Percentiles rank a stretch among this genome's conserved stretches.
These are phyloP conservation scores for Malassezia yamatoensis DNA, from an alignment of 1,284 basidiomycete species.

Conservation along the genomic window DNA sequence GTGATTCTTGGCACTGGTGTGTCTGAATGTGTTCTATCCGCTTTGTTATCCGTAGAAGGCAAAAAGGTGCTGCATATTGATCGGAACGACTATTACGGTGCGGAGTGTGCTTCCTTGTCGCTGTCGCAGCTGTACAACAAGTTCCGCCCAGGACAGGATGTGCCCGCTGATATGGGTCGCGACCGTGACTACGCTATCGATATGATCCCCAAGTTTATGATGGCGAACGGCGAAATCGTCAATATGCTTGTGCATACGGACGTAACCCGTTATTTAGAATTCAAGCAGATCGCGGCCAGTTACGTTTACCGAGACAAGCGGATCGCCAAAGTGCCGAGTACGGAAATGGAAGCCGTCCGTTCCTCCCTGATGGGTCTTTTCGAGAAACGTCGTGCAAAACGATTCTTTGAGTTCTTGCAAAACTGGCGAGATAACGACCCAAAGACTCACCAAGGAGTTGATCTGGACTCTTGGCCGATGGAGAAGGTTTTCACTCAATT, in stretches of 20 bases:
- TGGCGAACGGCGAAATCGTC: slow-evolving; percentile 93
- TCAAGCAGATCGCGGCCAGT: slow-evolving; percentile 98
- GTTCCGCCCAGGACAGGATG: slow-evolving; percentile 58
- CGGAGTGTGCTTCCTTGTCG: slow-evolving; percentile 92
- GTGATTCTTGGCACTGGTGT: slow-evolving; percentile 68
- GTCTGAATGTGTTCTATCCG: slow-evolving; percentile 93
- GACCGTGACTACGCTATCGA: slow-evolving; percentile 48
- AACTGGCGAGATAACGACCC: slow-evolving; percentile 89
- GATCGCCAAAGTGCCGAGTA: slow-evolving; percentile 96
- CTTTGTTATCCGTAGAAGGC: slow-evolving; percentile 79
- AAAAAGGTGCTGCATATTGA: slow-evolving; percentile 99
- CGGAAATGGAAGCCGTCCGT: slow-evolving; percentile 91
- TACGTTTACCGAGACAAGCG: slow-evolving; percentile 93
- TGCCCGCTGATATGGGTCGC: slow-evolving; percentile 52
- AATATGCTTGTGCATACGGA: slow-evolving; percentile 98
- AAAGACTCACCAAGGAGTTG: slow-evolving; percentile 66
- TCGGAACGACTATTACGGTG: slow-evolving; percentile 96
- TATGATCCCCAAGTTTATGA: slow-evolving; percentile 57
- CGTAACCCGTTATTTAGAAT: slow-evolving; percentile 96
- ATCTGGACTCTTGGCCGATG: slow-evolving; percentile 43
- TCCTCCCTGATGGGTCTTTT: slow-evolving; percentile 95
- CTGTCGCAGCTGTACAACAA: slow-evolving; percentile 95
- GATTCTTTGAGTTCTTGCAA: slow-evolving; percentile 97
- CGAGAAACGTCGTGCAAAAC: slow-evolving; percentile 95
- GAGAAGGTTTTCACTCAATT: slow-evolving; percentile 77